Evolutionary conservation across 768 basidiomycete genomes (phyloP).

Genomic region (Phanerodontia chrysosporium): DNA sequence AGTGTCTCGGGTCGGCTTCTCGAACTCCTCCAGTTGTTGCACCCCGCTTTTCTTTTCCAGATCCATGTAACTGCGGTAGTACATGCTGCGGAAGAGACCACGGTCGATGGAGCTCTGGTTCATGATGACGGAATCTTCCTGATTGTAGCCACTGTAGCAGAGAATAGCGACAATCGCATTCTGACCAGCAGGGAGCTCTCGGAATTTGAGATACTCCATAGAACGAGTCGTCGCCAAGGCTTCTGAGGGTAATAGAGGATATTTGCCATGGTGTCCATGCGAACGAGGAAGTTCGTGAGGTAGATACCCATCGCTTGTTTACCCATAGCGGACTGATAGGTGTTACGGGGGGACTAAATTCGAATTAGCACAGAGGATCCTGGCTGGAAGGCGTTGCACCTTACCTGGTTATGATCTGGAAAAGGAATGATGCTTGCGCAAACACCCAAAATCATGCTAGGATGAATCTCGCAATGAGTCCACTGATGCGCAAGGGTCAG

Average conservation of each 20-base stretch:
- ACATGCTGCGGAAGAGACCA: conserved; percentile 96
- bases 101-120: conserved; percentile 98
- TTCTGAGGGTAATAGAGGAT: conserved; percentile 99
- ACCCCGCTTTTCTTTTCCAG: conserved; percentile 95
- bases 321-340: conserved; percentile 99
- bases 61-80: conserved; percentile 98
- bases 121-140: conserved; percentile 99
- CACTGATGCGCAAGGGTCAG: conserved; percentile 83
- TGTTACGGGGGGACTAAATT: conserved; percentile 95
- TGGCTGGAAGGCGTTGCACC: no score
- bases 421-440: conserved; percentile 99
- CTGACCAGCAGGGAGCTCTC: conserved; percentile 97
- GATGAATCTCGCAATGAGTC: conserved; percentile 99
- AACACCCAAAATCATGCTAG: conserved; percentile 97
- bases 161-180: conserved; percentile 98
- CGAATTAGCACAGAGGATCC: no score
- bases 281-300: conserved; percentile 95
- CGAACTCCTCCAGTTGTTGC: conserved; percentile 90
- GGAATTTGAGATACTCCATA: conserved; percentile 99
- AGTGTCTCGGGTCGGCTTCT: conserved; percentile 89
- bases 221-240: conserved; percentile 98
- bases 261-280: conserved; percentile 99
- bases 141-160: conserved; percentile 99
- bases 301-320: conserved; percentile 99
- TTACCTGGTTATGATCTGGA: conserved; percentile 98